Base-by-base conservation (phyloP, 1,284 basidiomycete species). In the Boletus calvinii region DNA sequence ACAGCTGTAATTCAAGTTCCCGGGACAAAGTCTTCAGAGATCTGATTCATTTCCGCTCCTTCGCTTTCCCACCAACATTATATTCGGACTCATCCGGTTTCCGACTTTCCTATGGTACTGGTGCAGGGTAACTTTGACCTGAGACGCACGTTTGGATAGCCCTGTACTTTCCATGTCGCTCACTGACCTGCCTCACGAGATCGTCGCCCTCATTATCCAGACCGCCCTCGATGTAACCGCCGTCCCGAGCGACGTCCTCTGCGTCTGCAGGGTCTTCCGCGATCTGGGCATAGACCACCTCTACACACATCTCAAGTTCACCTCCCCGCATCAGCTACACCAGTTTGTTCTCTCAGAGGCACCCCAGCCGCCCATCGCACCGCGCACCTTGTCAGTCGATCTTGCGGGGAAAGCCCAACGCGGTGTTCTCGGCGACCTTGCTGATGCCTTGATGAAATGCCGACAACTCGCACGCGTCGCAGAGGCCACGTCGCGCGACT, bases 231-330 rank as follows among this genome's bases (percentile, higher is more conserved):
- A 61, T 15, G 44, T 3, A 18, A 31, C 44, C 26, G 15, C 30
- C 13, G 15, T 46, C 43, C 61, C 61, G 29, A 55, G 51, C 11
- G 34, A 57, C 12, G 40, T 65, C 38, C 49, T 66, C 42, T 29
- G 53, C 15, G 60, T 63, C 31, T 63, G 44, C 51, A 53, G 15
- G 13, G 41, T 46, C 32, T 62, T 62, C 36, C 32, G 39, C 26
- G 26, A 55, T n/a, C 18, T 63, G 3, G 63, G 61, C 10, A 44
- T 31, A 10, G 46, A 34, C 6, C n/a, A 50, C 30, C 55, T 77
- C 22, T 68, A 74, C 56, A 54, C 64, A 10, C 58, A 68, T 30
- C 62, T 74, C 24, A 29, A 36, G 20, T 69, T 68, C 31, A 52
- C 51, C 48, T 54, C 58, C 35, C 11, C 43, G 12, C 17, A 53